These are phyloP conservation scores for Globisporangium canariense DNA, from an alignment of 352 stramenopile species.

Conservation along the genomic window DNA sequence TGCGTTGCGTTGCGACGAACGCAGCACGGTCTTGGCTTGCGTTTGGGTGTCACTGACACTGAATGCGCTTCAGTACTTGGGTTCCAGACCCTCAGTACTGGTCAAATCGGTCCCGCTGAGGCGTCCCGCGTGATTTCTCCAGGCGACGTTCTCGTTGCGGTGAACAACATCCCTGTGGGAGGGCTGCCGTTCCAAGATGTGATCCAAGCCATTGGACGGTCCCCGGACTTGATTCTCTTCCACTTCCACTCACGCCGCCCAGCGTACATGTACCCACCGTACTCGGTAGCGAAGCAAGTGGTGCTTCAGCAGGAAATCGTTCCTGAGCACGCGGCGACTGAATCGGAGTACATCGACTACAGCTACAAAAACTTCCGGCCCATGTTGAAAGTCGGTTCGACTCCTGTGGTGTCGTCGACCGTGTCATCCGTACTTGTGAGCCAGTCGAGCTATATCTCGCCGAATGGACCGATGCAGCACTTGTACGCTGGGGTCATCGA, in stretches of 20 bases:
- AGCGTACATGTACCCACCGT: constrained; percentile 61
- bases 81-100: constrained; percentile 71
- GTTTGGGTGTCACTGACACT: constrained; percentile 63
- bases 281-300: constrained; percentile 63
- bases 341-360: constrained; percentile 63
- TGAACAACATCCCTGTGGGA: constrained; percentile 68
- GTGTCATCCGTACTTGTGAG: constrained; percentile 35
- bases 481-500: constrained; percentile 85
- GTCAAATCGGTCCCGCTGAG: constrained; percentile 72
- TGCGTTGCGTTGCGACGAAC: constrained; percentile 62
- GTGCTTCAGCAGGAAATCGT: constrained; percentile 32
- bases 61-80: constrained; percentile 70
- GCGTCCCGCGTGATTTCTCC: constrained; percentile 66
- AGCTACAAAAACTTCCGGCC: constrained; percentile 69
- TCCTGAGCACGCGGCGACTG: constrained; percentile 31
- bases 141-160: constrained; percentile 71
- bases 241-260: constrained; percentile 76
- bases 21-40: constrained; percentile 77
- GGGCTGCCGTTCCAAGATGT: constrained; percentile 71
- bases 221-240: constrained; percentile 65
- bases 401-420: constrained; percentile 16
- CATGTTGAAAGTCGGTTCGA: constrained; percentile 54
- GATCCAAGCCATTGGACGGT: constrained; percentile 65
- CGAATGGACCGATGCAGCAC: constrained; percentile 84
- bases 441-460: constrained; percentile 63